Evolutionary conservation across 2,329 filamentous ascomycete species (phyloP), one percentile per base, ranked within the genome.

Genomic region (Penicillium sp.): DNA sequence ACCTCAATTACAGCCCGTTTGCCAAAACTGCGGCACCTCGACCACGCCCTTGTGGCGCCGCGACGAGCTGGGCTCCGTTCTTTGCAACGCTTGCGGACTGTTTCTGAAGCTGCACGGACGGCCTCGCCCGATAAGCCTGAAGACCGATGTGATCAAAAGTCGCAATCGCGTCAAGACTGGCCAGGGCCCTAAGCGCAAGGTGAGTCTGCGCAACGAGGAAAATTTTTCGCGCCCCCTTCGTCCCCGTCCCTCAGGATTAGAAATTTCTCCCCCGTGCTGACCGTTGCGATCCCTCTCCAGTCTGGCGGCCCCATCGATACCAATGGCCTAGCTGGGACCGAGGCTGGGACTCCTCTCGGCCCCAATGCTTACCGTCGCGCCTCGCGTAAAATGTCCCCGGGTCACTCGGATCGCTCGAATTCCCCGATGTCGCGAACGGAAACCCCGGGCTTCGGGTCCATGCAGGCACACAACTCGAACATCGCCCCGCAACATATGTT

Each of bases 111-210:
- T 99, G 69, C 95, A 99, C 76, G 93, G 93, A 66, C 90, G 93
- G 28, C 88, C 95, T 62, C 89, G 95, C 59, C 95, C 95, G 69
- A 97, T 97, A 76, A 96, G 92, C 70, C 85, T 99, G 71, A 99
- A 99, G 84, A 98, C 95, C 52, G 95, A 99, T 82, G 94, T 98
- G 69, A 99, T 99, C 82, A 99, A 99, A 84, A 97, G 93, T 82
- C 92, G 95, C 73, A 99, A 99, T 80, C 89, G 95, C 67, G 94
- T 98, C 70, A 98, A 98, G 84, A 95, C 93, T 8, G 91, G 82
- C 2, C 85, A 93, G 71, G 86, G 91, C 65, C 87, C 89, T 51
- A 90, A 92, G 72, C 93, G 93, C 79, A 96, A 96, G 88, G 92
- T 92, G 81, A 73, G 79, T 74, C 52, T 58, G 45, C 58, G 40